These are phyloP conservation scores for Papiliotrema flavescens DNA, from an alignment of 1,284 basidiomycete genomes.

Conservation along the genomic window DNA sequence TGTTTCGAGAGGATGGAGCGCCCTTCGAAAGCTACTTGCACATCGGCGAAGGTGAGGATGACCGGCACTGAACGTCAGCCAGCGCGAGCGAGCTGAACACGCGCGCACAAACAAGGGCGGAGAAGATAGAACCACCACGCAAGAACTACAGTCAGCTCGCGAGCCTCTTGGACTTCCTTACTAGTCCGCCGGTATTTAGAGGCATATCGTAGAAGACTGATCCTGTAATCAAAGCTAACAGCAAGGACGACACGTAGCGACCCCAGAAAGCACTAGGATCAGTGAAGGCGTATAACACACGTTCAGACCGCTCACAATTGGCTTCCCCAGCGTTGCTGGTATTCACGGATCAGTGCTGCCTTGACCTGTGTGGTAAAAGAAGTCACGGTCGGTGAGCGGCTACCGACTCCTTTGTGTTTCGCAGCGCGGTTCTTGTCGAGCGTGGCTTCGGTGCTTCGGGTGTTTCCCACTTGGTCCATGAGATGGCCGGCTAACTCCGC, in stretches of 20 bases:
- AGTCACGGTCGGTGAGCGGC: constrained; percentile 21
- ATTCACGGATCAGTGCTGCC: constrained; percentile 35
- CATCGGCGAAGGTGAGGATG: constrained; percentile 60
- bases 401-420: constrained; percentile 26
- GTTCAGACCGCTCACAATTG: constrained; percentile 13
- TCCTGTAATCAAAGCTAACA: constrained; percentile 55
- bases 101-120: constrained; percentile 46
- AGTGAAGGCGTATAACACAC: not conserved
- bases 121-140: constrained; percentile 64
- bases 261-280: constrained; percentile 28
- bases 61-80: constrained; percentile 35
- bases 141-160: constrained; percentile 54
- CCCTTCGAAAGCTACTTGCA: constrained; percentile 65
- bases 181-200: constrained; percentile 60
- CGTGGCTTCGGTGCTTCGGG: constrained; percentile 17
- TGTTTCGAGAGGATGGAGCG: constrained; percentile 64
- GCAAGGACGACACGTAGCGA: constrained; percentile 30
- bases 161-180: not conserved
- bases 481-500: constrained; percentile 32
- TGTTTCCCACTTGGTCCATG: constrained; percentile 10
- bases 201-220: constrained; percentile 68
- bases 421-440: constrained; percentile 14
- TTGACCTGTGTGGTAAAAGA: constrained; percentile 32
- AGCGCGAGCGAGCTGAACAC: not conserved
- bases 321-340: constrained; percentile 43